Conservation (phyloP, 805 yeast species). For the Huiozyma naganishii region DNA sequence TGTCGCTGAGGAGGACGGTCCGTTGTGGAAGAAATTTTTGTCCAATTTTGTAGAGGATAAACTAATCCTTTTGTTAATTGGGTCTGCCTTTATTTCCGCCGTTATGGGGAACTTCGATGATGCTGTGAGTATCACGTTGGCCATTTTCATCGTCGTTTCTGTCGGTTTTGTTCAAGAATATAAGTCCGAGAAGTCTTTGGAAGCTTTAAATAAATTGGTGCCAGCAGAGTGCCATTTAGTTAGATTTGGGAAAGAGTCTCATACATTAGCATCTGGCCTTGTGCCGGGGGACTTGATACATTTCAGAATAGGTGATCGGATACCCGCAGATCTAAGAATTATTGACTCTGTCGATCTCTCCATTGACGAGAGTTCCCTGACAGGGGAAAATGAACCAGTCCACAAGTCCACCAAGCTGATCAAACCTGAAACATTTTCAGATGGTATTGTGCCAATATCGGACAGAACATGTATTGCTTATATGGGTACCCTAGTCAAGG, state of each 20-base stretch:
- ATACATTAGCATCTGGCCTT: slow-evolving; percentile 74
- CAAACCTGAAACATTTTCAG: slow-evolving; percentile 15
- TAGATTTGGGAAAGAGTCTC: slow-evolving; percentile 65
- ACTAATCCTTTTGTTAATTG: slow-evolving; percentile 74
- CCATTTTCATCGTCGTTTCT: slow-evolving; percentile 84
- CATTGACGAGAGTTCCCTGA: slow-evolving; percentile 87
- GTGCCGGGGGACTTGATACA: slow-evolving; percentile 96
- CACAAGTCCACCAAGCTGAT: slow-evolving; percentile 47
- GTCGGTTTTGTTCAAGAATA: slow-evolving; percentile 98
- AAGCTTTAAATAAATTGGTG: slow-evolving; percentile 83
- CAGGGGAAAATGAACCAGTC: slow-evolving; percentile 92
- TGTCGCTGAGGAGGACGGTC: slow-evolving; percentile 64
- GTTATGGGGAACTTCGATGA: slow-evolving; percentile 95
- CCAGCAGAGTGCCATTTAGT: slow-evolving; percentile 95
- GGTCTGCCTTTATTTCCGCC: slow-evolving; percentile 79
- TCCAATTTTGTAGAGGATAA: slow-evolving; percentile 85
- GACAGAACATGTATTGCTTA: slow-evolving; percentile 74
- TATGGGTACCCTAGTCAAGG: slow-evolving; percentile 96
- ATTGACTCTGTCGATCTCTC: slow-evolving; percentile 67
- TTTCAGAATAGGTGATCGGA: slow-evolving; percentile 85
- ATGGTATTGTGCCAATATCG: slow-evolving; percentile 41
- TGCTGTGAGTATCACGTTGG: slow-evolving; percentile 86
- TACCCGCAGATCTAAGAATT: slow-evolving; percentile 90
- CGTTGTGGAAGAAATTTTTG: slow-evolving; percentile 57
- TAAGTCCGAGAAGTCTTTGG: slow-evolving; percentile 86